Percentiles rank a stretch among this genome's conserved stretches.
Evolutionary conservation across 1,139 yeast species (phyloP).

Genomic region (Candida sp.): DNA sequence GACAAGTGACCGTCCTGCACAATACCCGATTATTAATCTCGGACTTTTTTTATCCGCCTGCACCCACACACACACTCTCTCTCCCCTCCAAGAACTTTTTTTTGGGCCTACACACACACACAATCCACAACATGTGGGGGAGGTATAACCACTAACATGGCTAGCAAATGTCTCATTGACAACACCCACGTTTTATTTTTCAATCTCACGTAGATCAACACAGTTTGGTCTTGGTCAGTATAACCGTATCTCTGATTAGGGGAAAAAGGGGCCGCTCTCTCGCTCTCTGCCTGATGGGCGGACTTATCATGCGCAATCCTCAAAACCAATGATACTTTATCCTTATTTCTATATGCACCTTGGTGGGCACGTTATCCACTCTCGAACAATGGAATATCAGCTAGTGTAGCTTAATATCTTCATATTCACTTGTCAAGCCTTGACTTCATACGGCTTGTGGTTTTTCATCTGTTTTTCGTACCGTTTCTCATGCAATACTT

Average conservation of each 20-base stretch:
- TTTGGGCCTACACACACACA: neutral
- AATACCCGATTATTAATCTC: neutral
- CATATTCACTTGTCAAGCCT: too few species aligned
- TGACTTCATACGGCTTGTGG: neutral
- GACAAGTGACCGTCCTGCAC: too few species aligned
- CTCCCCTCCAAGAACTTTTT: too few species aligned
- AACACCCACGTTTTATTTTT: neutral
- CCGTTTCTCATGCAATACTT: neutral
- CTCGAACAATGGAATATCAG: too few species aligned
- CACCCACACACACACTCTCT: too few species aligned
- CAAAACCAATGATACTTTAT: neutral
- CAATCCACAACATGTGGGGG: too few species aligned
- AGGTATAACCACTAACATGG: too few species aligned
- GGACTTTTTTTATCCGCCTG: neutral
- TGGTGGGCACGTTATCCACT: neutral
- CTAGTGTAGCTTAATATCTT: too few species aligned
- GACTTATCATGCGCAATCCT: neutral
- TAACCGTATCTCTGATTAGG: neutral
- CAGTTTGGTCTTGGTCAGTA: neutral
- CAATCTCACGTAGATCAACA: too few species aligned
- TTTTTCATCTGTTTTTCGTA: neutral
- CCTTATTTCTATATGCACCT: neutral
- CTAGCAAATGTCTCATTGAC: neutral
- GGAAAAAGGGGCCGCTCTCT: neutral
- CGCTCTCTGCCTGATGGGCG: neutral